Base-by-base conservation (phyloP, 192 early-diverging fungal species). In the Backusella tarrabulga region DNA sequence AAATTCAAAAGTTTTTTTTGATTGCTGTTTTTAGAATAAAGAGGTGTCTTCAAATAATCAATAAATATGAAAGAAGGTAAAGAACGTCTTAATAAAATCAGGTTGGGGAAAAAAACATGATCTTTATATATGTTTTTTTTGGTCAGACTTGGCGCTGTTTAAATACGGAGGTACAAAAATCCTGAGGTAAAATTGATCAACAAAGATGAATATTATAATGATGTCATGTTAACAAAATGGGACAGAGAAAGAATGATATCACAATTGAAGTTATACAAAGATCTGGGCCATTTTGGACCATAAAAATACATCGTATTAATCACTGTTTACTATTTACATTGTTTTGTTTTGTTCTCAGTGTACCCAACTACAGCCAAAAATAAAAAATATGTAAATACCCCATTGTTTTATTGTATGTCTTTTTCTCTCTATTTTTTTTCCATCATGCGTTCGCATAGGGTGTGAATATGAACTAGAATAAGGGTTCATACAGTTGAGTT, bases 121-220 rank as follows among this genome's bases (percentile, higher is more conserved):
- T 63, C 26, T 63, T 63, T 63, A 63, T 63, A 63, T 63, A 8
- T 29, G n/a, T 60, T 60, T 26, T 60, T 63, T 60, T n/a, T 54
- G 23, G 7, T 63, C 23, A 12, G 56, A 29, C 23, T 63, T 63
- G 9, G 23, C 56, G 56, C 21, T 29, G 56, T 14, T 63, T 63
- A 63, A 63, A 63, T 29, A 9, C 56, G 56, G 56, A 14, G 23
- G 21, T 63, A 63, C 56, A 63, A 29, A 63, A 29, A 8, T 63
- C 26, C 56, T 26, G 19, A n/a, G 21, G 54, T 56, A 56, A 63
- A 14, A 26, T 63, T 63, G 56, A 63, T 63, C 56, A 63, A 29
- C 56, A 63, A 63, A 29, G 4, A 1, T 14, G 1, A 63, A 63
- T 63, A 14, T 29, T 63, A 29, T 4, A 63, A 63, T 63, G 56